Evolutionary conservation across 1,284 basidiomycete genomes (phyloP).

Genomic region (Ustilago crameri): DNA sequence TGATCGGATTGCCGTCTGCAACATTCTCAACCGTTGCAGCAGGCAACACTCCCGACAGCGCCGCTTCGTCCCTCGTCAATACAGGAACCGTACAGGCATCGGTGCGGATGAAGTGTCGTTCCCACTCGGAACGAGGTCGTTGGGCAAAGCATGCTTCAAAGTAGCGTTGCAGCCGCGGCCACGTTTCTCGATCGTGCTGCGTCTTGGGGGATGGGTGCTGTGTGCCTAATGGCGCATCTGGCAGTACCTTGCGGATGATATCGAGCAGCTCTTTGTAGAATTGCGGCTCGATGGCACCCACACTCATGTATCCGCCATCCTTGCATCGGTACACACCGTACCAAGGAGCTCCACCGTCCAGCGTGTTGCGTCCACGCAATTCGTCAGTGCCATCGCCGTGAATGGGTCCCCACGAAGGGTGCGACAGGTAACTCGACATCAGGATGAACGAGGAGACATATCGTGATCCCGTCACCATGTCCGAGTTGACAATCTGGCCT

Average conservation of each 20-base stretch:
- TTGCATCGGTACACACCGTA: constrained; percentile 80
- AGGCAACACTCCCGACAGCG: constrained; percentile 43
- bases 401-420: constrained; percentile 68
- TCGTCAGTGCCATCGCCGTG: constrained; percentile 71
- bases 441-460: constrained; percentile 80
- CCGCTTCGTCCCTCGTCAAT: constrained; percentile 69
- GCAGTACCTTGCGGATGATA: constrained; percentile 42
- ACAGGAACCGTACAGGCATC: constrained; percentile 83
- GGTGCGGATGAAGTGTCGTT: constrained; percentile 76
- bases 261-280: constrained; percentile 50
- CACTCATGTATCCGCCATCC: constrained; percentile 79
- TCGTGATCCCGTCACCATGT: constrained; percentile 84
- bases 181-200: constrained; percentile 73
- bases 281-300: constrained; percentile 67
- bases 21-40: constrained; percentile 23
- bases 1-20: constrained; percentile 47
- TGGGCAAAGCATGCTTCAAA: constrained; percentile 76
- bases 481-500: constrained; percentile 80
- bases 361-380: constrained; percentile 70
- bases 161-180: constrained; percentile 75
- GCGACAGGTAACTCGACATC: constrained; percentile 69
- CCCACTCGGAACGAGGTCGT: constrained; percentile 78
- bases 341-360: constrained; percentile 83
- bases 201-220: constrained; percentile 71
- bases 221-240: constrained; percentile 27